Conservation (phyloP, 208 protist genomes). For the Leishmania tarentolae region DNA sequence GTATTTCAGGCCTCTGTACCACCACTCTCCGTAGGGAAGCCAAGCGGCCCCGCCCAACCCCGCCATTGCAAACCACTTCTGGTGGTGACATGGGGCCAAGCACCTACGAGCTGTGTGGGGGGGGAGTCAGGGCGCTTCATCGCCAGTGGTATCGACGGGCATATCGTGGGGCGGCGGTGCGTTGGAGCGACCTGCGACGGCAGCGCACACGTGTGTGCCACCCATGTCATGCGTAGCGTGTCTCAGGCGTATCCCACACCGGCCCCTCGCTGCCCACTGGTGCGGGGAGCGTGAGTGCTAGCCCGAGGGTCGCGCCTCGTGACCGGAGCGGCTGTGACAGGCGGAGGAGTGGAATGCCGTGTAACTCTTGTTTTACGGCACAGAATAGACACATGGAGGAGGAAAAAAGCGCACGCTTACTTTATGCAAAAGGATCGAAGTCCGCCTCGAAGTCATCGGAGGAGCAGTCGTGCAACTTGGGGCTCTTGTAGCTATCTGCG, state of each 20-base stretch:
- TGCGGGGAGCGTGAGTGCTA: neutral
- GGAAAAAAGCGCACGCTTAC: neutral
- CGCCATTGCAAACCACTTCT: neutral
- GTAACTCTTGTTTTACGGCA: neutral
- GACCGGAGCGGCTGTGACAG: neutral
- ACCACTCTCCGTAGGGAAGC: neutral
- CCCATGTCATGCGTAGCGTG: neutral
- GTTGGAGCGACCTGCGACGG: neutral
- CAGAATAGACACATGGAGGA: neutral
- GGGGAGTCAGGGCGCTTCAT: neutral
- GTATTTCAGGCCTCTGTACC: neutral
- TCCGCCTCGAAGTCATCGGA: constrained; percentile 43
- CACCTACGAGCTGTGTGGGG: neutral
- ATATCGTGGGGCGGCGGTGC: neutral
- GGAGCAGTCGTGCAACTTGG: neutral
- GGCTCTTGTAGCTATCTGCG: neutral
- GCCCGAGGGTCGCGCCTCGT: neutral
- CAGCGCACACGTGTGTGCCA: neutral
- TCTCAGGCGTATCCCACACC: neutral
- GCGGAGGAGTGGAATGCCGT: neutral
- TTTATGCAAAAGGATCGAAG: constrained; percentile 53
- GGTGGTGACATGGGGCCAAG: neutral
- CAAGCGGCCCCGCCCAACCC: neutral
- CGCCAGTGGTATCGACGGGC: neutral
- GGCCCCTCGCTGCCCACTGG: neutral